Evolutionary conservation across 116 monocot species (phyloP).

Genomic region (Posidonia oceanica): DNA sequence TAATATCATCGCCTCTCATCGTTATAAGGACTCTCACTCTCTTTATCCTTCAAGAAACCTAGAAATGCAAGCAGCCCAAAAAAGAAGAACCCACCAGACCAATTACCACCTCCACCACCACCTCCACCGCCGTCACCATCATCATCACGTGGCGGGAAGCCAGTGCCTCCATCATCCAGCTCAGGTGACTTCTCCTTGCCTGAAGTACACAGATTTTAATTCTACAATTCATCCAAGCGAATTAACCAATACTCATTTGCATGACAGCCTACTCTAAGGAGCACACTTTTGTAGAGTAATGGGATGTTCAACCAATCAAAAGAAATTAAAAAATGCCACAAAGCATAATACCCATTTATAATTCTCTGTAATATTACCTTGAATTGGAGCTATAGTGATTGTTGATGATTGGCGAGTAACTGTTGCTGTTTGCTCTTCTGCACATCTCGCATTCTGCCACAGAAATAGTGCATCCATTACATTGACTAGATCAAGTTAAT

Average conservation of each 20-base stretch:
- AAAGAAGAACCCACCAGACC: conserved; percentile 38
- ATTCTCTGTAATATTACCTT: conserved; percentile 13
- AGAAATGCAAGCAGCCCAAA: conserved; percentile 36
- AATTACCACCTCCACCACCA: conserved; percentile 21
- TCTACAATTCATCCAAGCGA: neutral
- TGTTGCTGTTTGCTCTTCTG: conserved; percentile 42
- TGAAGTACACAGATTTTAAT: neutral
- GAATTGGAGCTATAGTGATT: conserved; percentile 38
- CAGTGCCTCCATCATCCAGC: conserved; percentile 36
- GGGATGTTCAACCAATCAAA: too few species aligned
- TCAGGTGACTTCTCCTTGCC: conserved; percentile 38
- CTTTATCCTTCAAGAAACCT: conserved; percentile 32
- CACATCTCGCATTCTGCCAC: conserved; percentile 31
- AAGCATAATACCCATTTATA: neutral
- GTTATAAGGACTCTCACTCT: conserved; percentile 27
- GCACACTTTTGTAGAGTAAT: too few species aligned
- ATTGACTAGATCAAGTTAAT: too few species aligned
- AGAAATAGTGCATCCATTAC: neutral
- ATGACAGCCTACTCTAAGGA: too few species aligned
- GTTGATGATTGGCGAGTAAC: conserved; percentile 45
- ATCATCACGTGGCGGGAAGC: conserved; percentile 29
- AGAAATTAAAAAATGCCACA: neutral
- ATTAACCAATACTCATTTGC: neutral
- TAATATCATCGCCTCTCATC: conserved; percentile 10
- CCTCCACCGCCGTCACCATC: conserved; percentile 30